Base-by-base conservation (phyloP, 495 filamentous ascomycete species). In the Penicilliopsis zonata region DNA sequence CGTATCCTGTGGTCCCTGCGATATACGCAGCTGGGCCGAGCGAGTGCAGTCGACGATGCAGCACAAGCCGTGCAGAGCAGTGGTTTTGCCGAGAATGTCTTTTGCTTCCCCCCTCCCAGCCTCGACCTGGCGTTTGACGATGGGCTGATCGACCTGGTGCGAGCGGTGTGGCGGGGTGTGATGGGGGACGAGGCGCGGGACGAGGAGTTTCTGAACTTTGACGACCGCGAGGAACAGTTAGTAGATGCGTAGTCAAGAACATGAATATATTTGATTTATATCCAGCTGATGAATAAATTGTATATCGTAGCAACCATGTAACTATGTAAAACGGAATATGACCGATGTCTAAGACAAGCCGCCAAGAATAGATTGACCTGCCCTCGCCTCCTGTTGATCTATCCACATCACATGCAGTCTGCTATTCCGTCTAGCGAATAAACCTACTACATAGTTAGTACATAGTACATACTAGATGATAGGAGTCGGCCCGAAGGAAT, bases 81-180 rank as follows among this genome's bases (percentile, higher is more conserved):
- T 15, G 33, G 38, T 8, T 46, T 37, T 23, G 40, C 47, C 13
- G 46, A 53, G 22, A 47, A 51, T 39, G 37, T 54, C 25, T 36
- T 55, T 12, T 41, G 34, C 39, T 53, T 86, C 29, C 70, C 74
- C 13, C 55, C 70, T 3, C 47, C 72, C 0, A 63, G 67, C 23
- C 57, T 74, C 18, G 74, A 76, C 34, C 63, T 86, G 10, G 65
- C 75, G 3, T 78, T 87, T 43, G 74, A 85, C 41, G 84, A 92
- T 49, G 46, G 53, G 5, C 53, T 67, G 8, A 48, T 87, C 16
- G 67, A 72, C 9, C 44, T 66, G 15, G 76, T 86, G 13, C 64
- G 67, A 34, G 53, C 66, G 18, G 71, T 69, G 9, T 92, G 82
- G 81, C 59, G 66, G 36, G 45, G 53, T 15, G 59, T 85, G 5